Evolutionary conservation across 192 early-diverging fungal species (phyloP), one percentile per base, ranked within the genome.

Genomic region (Umbelopsis isabellina): DNA sequence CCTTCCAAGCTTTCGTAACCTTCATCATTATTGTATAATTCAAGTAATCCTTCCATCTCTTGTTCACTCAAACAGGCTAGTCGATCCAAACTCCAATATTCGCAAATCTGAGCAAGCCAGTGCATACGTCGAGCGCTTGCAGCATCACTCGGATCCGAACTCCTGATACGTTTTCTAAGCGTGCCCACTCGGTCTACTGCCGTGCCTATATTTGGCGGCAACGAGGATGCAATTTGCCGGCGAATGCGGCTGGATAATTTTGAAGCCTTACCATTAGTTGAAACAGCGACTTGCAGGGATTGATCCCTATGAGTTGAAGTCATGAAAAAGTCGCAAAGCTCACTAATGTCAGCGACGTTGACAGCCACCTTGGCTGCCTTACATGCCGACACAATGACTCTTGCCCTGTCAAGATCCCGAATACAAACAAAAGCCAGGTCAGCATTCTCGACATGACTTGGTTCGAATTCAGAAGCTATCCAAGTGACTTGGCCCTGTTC

Each of bases 261-360:
- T 35, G 90, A 87, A 11, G 89, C 91, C 47, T 89, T 78, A 13
- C 91, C 91, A 71, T 90, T 92, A 1, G 92, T 93, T 16, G 90
- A 90, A 25, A 94, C 88, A 0, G 91, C 92, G 25, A 95, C 82
- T 82, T 94, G 93, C 23, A 93, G 73, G 25, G 84, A 80, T 23
- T 83, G 79, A 52, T 91, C 91, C 46, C 88, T 80, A 67, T 89
- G 86, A 30, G 87, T 90, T 16, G 92, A 89, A 71, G 92, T 86
- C 75, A 95, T 89, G 71, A 83, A 85, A 80, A 95, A 95, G 72
- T 93, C 91, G 77, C 91, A 94, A n/a, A 92, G 75, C 13, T 87
- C 86, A 9, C 81, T 80, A 50, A 85, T 82, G 70, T 93, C 93
- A 0, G 93, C 87, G 13, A 91, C 89, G 67, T 95, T 94, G 12